A percentile compares a stretch with the other conserved stretches of the same genome.
Evolutionary conservation across 495 filamentous ascomycete genomes (phyloP).

Genomic region (Penicillium samsonianum): DNA sequence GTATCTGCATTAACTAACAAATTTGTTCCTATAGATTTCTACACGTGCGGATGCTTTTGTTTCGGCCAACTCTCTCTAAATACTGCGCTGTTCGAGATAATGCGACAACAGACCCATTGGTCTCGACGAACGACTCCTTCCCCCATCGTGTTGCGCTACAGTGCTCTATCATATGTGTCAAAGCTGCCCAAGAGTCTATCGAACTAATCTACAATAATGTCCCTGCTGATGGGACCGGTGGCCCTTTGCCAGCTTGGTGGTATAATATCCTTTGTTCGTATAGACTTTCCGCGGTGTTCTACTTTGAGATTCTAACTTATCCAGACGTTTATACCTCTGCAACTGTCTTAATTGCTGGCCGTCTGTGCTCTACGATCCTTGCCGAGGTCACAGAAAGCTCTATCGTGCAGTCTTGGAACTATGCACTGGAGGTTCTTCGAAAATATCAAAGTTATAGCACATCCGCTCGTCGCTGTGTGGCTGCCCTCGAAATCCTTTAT

Average conservation of each 20-base stretch:
- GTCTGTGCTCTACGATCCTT: constrained; percentile 34
- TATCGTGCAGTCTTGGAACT: constrained; percentile 35
- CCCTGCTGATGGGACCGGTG: constrained; percentile 35
- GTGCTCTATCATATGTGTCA: constrained; percentile 42
- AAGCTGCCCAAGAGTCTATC: constrained; percentile 40
- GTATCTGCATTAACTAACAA: background rate
- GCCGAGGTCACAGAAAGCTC: constrained; percentile 30
- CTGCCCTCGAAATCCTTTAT: constrained; percentile 42
- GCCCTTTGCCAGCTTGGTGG: constrained; percentile 44
- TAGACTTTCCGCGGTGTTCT: background rate
- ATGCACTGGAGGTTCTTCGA: constrained; percentile 36
- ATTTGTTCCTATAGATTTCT: constrained; percentile 25
- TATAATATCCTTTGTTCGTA: constrained; percentile 43
- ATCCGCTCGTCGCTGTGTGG: constrained; percentile 40
- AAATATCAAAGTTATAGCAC: constrained; percentile 40
- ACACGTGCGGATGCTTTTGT: constrained; percentile 40
- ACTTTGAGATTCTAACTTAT: background rate
- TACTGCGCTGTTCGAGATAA: constrained; percentile 38
- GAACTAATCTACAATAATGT: constrained; percentile 38
- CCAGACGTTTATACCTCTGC: constrained; percentile 42
- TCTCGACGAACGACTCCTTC: constrained; percentile 35
- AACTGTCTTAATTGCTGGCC: constrained; percentile 40
- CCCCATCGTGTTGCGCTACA: constrained; percentile 41
- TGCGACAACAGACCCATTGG: constrained; percentile 22
- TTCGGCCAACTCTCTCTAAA: constrained; percentile 39